Base-by-base conservation (phyloP, 73 alveolate species). In the Paramecium caudatum region DNA sequence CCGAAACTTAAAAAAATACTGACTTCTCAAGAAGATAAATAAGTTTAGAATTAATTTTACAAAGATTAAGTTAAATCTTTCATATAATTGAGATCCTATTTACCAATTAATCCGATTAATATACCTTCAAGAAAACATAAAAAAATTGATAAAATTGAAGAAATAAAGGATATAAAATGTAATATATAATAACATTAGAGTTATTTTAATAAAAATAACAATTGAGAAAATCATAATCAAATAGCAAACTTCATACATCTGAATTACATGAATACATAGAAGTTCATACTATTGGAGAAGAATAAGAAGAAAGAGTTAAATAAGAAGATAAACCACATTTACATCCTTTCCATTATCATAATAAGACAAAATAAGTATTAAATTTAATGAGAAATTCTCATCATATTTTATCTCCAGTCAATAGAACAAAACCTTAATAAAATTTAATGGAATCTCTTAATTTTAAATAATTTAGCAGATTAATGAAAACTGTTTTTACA, bases 101-200 rank as follows among this genome's bases (percentile, higher is more conserved):
- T 55, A 43, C 80, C 80, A 21, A 21, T 55, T 6, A 55, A 55
- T 55, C 80, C 80, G 8, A 27, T 55, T 27, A 55, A 43, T 27
- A 10, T 55, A 23, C 80, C 80, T 55, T 55, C 23, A 55, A 37
- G 80, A 55, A 55, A 55, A 23, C 3, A 27, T 3, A 23, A 19
- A 55, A 23, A 55, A 23, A 9, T 5, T 2, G 43, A 37, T 19
- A 21, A 27, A 27, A 27, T 55, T 16, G 12, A 37, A 55, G 23
- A 55, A 55, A 55, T 55, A 27, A 43, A 55, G 10, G 80, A 55
- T 55, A 55, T 55, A 17, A 55, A 55, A 55, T 55, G 80, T 55
- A 55, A 23, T 27, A 10, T 8, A 27, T 55, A 12, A 55, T 55
- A 55, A 55, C 2, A 55, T 55, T 10, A 55, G 80, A 55, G 46